Conservation (phyloP, 495 filamentous ascomycete genomes). For the Lophiotrema nucula region DNA sequence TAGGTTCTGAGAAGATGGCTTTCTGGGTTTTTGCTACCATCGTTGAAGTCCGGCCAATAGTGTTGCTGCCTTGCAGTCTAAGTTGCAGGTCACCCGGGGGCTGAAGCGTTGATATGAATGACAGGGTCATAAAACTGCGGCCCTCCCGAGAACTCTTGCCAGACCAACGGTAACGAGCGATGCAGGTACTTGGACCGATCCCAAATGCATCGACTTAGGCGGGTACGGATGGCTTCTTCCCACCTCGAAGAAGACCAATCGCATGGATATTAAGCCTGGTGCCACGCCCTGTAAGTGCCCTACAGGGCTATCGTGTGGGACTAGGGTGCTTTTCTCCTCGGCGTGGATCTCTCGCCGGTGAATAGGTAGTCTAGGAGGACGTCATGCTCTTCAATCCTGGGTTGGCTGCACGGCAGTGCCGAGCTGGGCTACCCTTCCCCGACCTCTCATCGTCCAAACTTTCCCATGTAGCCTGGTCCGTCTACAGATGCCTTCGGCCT, state of each 20-base stretch:
- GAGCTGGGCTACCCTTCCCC: slow-evolving; percentile 23
- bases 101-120: slow-evolving; percentile 22
- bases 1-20: slow-evolving; percentile 17
- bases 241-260: slow-evolving; percentile 13
- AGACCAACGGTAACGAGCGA: slow-evolving; percentile 31
- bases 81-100: slow-evolving; percentile 14
- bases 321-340: slow-evolving; percentile 18
- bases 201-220: slow-evolving; percentile 10
- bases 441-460: slow-evolving; percentile 8
- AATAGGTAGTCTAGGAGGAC: slow-evolving; percentile 7
- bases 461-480: slow-evolving; percentile 3
- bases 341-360: slow-evolving; percentile 6
- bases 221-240: slow-evolving; percentile 13
- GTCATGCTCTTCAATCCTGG: slow-evolving; percentile 17
- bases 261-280: too few relatives aligned
- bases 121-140: slow-evolving; percentile 30
- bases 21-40: slow-evolving; percentile 3
- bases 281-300: slow-evolving; percentile 6
- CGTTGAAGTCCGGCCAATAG: slow-evolving; percentile 11
- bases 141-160: slow-evolving; percentile 31
- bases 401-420: slow-evolving; percentile 30
- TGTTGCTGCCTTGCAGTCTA: slow-evolving; percentile 18
- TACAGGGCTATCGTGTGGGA: slow-evolving; percentile 28
- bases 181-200: slow-evolving; percentile 32
- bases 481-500: slow-evolving; percentile 12